A percentile compares a stretch with the other conserved stretches of the same genome.
Evolutionary conservation across 108 stramenopile species (phyloP).

Genomic region (Cyclotella atomus): DNA sequence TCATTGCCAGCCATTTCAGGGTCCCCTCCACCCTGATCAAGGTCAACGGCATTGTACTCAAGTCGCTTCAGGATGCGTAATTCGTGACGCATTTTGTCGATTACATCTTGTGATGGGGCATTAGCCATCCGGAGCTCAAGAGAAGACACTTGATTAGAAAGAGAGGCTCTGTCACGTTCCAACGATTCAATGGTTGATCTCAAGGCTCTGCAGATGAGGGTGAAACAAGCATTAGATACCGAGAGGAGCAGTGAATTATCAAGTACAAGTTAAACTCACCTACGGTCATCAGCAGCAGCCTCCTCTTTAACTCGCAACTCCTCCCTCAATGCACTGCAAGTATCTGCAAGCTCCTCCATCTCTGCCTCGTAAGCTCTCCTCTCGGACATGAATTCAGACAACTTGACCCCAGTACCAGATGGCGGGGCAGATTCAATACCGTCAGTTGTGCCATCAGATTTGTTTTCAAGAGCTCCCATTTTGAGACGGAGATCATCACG

Average conservation of each 20-base stretch:
- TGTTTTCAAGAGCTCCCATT: slow-evolving; percentile 49
- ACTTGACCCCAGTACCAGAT: slow-evolving; percentile 52
- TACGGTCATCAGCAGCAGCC: slow-evolving; percentile 50
- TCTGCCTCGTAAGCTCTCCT: slow-evolving; percentile 90
- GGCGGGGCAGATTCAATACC: slow-evolving; percentile 31
- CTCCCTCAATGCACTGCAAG: slow-evolving; percentile 77
- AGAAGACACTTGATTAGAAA: slow-evolving; percentile 51
- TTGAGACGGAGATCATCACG: slow-evolving; percentile 79
- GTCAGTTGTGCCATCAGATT: slow-evolving; percentile 17
- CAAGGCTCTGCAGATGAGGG: slow-evolving; percentile 14
- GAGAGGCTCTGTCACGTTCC: slow-evolving; percentile 56
- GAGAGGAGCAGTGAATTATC: background rate
- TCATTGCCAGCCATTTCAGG: slow-evolving; percentile 75
- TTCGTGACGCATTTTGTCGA: slow-evolving; percentile 87
- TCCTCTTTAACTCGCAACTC: slow-evolving; percentile 73
- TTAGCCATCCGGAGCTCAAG: slow-evolving; percentile 65
- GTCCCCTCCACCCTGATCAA: slow-evolving; percentile 64
- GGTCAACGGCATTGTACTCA: slow-evolving; percentile 86
- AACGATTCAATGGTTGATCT: slow-evolving; percentile 59
- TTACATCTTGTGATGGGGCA: slow-evolving; percentile 68
- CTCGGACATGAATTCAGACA: slow-evolving; percentile 77
- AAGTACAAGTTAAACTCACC: slow-evolving; percentile 7
- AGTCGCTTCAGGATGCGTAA: slow-evolving; percentile 83
- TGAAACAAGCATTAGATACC: background rate
- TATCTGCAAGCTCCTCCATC: slow-evolving; percentile 65